Evolutionary conservation across 257 asterid genomes (phyloP).

Genomic region (Ilex aquifolium): DNA sequence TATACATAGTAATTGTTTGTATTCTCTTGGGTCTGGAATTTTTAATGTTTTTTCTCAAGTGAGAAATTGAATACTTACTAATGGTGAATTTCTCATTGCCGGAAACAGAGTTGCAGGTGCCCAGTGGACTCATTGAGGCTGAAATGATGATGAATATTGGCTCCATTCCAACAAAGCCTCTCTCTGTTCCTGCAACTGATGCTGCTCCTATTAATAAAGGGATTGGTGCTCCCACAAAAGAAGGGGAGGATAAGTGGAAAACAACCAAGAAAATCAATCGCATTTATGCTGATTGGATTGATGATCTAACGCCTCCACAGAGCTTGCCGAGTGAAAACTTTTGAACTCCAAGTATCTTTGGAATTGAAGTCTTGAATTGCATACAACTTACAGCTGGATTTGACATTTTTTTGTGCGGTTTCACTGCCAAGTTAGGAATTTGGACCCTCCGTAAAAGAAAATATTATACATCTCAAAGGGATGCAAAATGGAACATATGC

Average conservation of each 20-base stretch:
- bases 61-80: too few species aligned
- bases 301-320: background rate
- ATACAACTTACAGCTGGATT: too few species aligned
- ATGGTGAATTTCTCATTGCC: too few species aligned
- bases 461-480: too few species aligned
- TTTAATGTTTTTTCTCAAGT: too few species aligned
- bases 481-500: too few species aligned
- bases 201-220: background rate
- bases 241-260: background rate
- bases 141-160: background rate
- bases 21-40: too few species aligned
- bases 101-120: background rate
- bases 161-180: background rate
- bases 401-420: too few species aligned
- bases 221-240: background rate
- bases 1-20: too few species aligned
- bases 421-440: too few species aligned
- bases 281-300: conserved; percentile 5
- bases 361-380: too few species aligned
- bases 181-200: background rate
- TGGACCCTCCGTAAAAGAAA: too few species aligned
- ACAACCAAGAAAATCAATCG: background rate
- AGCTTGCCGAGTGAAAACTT: background rate
- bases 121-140: background rate
- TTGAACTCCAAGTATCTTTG: background rate